Base-by-base conservation (phyloP, 2,329 filamentous ascomycete genomes). In the Sclerotinia nivalis region DNA sequence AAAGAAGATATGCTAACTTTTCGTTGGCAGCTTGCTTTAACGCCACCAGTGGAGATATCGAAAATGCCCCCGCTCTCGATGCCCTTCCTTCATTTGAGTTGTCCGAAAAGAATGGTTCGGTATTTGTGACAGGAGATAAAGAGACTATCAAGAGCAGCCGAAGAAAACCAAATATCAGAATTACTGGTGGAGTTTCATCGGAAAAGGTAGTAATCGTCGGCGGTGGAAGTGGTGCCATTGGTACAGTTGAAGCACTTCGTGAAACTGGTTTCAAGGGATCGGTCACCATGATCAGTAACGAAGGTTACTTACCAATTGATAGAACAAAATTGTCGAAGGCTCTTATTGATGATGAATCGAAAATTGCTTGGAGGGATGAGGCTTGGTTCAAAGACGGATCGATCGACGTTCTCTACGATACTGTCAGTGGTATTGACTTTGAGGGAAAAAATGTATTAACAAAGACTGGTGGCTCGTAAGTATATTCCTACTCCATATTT, bases 281-380 rank as follows among this genome's bases (percentile, higher is more conserved):
- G 69, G 89, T 99, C 74, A 96, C 93, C 0, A 84, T 97, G 76
- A 89, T 99, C 76, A 90, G 92, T 18, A 89, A 87, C 73, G 96
- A 99, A 80, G 91, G 92, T 31, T 91, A 96, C 79, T 86, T 91
- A 47, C 94, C 94, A 45, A 94, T 98, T 76, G 96, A 99, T 82
- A 89, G 96, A 28, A 93, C 96, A 15, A 98, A 98, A 84, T 86
- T 99, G 55, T 97, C 94, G 77, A 99, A 99, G 82, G 93, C 95
- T 0, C 85, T 99, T 18, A 86, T 97, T 72, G 88, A 92, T 9
- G 95, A 99, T 78, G 80, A 88, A 1, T 85, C 86, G 58, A 97
- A 97, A 82, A 82, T 97, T 56, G 88, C 91, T 55, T 91, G 89
- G 85, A 87, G 96, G 72, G 87, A 92, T 67, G 85, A 88, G 73